phyloP scores from a whole-genome alignment of 176 grass and related monocot genomes.

The Aegilops bicornis region DNA sequence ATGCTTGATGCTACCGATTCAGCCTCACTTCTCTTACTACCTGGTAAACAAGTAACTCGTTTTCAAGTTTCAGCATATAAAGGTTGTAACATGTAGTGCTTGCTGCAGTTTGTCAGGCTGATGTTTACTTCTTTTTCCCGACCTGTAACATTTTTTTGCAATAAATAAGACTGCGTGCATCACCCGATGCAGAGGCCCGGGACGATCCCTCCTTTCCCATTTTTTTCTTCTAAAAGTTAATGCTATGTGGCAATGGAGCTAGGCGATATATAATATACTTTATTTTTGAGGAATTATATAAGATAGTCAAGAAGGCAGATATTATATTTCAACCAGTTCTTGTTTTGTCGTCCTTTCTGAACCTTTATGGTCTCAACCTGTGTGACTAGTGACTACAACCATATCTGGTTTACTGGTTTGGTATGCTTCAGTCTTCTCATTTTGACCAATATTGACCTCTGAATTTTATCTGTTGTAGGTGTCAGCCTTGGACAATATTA shows the following conservation, averaged over 20 bases:
- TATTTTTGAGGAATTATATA: not conserved
- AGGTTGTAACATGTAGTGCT: not conserved
- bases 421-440: not conserved
- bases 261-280: not conserved
- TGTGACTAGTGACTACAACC: not conserved
- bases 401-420: not conserved
- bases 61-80: not conserved
- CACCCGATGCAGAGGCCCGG: not conserved
- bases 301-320: not conserved
- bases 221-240: not conserved
- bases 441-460: not conserved
- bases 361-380: not conserved
- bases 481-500: conserved; percentile 96
- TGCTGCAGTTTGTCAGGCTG: not conserved
- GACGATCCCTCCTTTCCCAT: not conserved
- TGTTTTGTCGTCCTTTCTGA: not conserved
- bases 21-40: not conserved
- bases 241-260: not conserved
- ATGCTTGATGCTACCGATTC: not conserved
- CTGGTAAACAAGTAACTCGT: not conserved
- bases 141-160: not conserved
- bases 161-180: not conserved
- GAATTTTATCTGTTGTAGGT: conserved; percentile 48
- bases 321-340: not conserved
- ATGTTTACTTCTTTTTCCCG: not conserved